Conservation (phyloP, 139 green algal species). For the Dunaliella sp. region DNA sequence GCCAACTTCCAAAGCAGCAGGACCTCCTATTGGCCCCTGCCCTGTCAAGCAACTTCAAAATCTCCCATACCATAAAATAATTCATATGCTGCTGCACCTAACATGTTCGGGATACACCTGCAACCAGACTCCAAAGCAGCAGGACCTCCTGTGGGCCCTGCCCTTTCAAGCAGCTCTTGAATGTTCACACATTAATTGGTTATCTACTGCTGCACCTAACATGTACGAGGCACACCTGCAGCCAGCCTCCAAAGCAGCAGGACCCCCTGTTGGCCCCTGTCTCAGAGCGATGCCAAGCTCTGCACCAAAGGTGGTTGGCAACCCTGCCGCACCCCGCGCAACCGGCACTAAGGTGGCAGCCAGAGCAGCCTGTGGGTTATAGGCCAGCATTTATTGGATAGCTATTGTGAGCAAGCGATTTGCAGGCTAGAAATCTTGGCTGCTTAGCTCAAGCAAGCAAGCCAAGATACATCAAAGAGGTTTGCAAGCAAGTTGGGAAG, state of each 20-base stretch:
- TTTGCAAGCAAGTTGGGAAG: not conserved
- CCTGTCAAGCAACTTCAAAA: too few species aligned
- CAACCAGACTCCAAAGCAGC: not conserved
- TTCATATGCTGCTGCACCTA: too few species aligned
- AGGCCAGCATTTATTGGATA: not conserved
- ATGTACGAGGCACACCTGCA: not conserved
- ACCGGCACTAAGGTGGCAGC: conserved; percentile 27
- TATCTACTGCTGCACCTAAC: not conserved
- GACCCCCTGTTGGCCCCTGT: not conserved
- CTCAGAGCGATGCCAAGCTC: conserved; percentile 39
- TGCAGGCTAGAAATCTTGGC: not conserved
- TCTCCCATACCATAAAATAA: too few species aligned
- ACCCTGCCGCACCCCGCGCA: not conserved
- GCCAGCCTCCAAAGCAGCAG: not conserved
- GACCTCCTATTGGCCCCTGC: too few species aligned
- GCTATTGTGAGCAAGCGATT: not conserved
- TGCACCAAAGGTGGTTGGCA: conserved; percentile 37
- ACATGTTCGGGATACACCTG: not conserved
- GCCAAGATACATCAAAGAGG: not conserved
- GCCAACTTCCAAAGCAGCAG: not conserved
- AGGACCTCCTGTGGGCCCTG: too few species aligned
- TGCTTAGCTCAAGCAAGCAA: too few species aligned
- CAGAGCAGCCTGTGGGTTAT: conserved; percentile 22
- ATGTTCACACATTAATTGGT: too few species aligned
- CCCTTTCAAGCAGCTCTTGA: too few species aligned